Evolutionary conservation across 345 rosid genomes (phyloP).

Genomic region (Corchorus olitorius): DNA sequence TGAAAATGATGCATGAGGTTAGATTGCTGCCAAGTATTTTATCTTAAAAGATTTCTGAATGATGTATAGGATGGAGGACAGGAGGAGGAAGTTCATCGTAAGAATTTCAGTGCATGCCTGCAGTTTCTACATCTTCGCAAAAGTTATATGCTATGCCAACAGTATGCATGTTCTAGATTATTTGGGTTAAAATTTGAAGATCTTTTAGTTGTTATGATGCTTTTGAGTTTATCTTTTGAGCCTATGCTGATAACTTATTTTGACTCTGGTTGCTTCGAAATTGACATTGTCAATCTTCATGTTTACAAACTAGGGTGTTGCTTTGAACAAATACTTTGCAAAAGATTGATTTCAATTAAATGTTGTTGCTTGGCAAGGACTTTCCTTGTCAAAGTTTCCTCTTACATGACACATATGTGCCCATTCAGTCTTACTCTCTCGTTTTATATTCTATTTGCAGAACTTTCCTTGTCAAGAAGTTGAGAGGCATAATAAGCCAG

Average conservation of each 20-base stretch:
- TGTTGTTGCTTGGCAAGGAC: not conserved
- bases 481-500: conserved; percentile 99
- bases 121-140: not conserved
- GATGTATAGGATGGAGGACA: not conserved
- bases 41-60: not conserved
- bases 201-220: not conserved
- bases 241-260: not conserved
- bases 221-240: not conserved
- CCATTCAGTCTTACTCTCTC: conserved; percentile 9
- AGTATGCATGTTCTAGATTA: not conserved
- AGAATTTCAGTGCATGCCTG: not conserved
- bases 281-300: not conserved
- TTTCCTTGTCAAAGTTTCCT: not conserved
- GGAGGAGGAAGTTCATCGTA: not conserved
- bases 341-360: conserved; percentile 6
- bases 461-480: conserved; percentile 99
- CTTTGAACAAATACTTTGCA: not conserved
- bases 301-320: not conserved
- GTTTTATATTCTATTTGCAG: conserved; percentile 44
- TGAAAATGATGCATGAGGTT: not conserved
- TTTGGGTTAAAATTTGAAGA: not conserved
- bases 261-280: not conserved
- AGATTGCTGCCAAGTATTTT: not conserved
- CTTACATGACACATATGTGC: conserved; percentile 12
- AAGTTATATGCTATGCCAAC: not conserved